Base-by-base conservation (phyloP, 2,329 filamentous ascomycete genomes). In the Microdochium paspali region DNA sequence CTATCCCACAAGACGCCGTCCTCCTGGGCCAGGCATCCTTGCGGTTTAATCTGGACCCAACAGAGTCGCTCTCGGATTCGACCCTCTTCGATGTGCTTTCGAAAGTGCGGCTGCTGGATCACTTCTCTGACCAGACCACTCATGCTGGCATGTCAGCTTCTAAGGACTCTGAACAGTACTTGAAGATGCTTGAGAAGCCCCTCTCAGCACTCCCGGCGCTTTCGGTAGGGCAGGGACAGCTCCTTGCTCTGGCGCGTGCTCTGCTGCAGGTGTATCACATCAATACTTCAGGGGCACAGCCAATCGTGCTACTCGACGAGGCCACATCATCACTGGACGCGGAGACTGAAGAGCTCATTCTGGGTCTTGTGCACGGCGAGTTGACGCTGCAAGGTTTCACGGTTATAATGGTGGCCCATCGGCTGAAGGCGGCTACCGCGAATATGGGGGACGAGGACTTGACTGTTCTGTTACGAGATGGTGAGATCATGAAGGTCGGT, bases 171-270 rank as follows among this genome's bases (percentile, higher is more conserved):
- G 18, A 35, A 53, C 68, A 73, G 31, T 66, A 71, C 6, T 61
- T 66, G 44, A 62, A 71, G 15, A 54, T 73, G 2, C 70, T 73
- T 49, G 70, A 65, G 24, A 59, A 65, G 45, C 57, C 74, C 2
- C 64, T 68, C 2, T 48, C 62, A 0, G 65, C 65, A 1, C 46
- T 71, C 10, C 55, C 59, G 13, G 35, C 20, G 44, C 44, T 58
- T 4, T 60, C 57, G 2, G 50, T 52, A 9, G 54, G 58, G 2
- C 53, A 60, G 32, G 53, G 49, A 26, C 57, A 59, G 45, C 52
- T 56, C 7, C 44, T 58, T 5, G 53, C 51, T 21, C 56, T 65
- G 4, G 60, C 57, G 0, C 56, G 61, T 2, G 49, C 50, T 1
- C 23, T 51, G 1, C 32, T 49, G 2, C 47, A 49, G n/a, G 24